These are phyloP conservation scores for Exobasidium rhododendri DNA, from an alignment of 1,284 basidiomycete species.

Conservation along the genomic window DNA sequence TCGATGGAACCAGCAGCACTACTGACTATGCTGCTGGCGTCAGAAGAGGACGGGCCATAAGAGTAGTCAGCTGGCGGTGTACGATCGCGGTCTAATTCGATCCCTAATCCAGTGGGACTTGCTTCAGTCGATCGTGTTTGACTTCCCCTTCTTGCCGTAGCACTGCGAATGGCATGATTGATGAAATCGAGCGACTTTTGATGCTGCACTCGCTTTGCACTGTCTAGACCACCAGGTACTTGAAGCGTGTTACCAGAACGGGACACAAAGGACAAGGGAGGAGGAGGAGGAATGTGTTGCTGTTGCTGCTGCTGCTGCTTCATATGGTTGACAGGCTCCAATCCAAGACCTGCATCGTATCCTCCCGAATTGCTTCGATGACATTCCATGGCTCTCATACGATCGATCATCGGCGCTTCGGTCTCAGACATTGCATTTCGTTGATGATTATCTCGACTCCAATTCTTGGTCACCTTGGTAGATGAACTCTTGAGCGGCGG, in stretches of 20 bases:
- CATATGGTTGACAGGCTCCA: background rate
- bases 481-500: constrained; percentile 58
- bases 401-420: constrained; percentile 36
- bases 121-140: constrained; percentile 15
- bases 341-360: background rate
- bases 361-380: constrained; percentile 40
- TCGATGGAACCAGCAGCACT: constrained; percentile 13
- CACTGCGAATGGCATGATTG: constrained; percentile 53
- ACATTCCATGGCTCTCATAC: constrained; percentile 43
- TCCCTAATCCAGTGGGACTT: constrained; percentile 13
- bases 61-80: background rate
- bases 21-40: constrained; percentile 2
- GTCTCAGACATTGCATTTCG: constrained; percentile 7
- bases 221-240: background rate
- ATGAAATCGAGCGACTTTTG: constrained; percentile 54
- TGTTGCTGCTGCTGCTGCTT: too few species aligned
- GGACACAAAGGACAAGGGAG: background rate
- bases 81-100: background rate
- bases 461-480: background rate
- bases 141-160: constrained; percentile 45
- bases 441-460: constrained; percentile 13
- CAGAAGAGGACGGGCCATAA: constrained; percentile 5
- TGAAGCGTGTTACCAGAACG: too few species aligned
- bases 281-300: background rate
- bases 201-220: constrained; percentile 33